Percentiles rank a stretch among this genome's conserved stretches.
phyloP scores from a whole-genome alignment of 1,139 yeast genomes.

The Wickerhamiella infanticola region DNA sequence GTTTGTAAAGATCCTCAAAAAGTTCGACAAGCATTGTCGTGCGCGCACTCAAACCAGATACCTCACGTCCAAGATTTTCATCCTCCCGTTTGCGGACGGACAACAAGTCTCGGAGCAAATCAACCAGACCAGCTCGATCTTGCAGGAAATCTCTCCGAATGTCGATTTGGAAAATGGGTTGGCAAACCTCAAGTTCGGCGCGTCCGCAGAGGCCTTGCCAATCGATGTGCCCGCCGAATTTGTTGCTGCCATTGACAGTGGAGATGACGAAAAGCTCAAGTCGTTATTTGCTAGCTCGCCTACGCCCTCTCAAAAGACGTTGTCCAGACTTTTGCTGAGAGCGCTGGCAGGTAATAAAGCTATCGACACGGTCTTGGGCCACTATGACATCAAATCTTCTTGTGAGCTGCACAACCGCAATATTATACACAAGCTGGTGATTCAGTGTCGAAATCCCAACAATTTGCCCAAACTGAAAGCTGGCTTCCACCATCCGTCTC shows the following conservation, averaged over 20 bases:
- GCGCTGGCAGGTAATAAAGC: conserved; percentile 11
- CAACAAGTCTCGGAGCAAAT: conserved; percentile 41
- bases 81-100: conserved; percentile 60
- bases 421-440: conserved; percentile 69
- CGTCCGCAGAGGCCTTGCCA: not conserved
- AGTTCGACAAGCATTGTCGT: conserved; percentile 70
- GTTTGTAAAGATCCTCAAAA: conserved; percentile 69
- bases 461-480: conserved; percentile 9
- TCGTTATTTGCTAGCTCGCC: conserved; percentile 2
- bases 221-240: conserved; percentile 2
- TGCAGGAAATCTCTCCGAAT: conserved; percentile 33
- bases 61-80: conserved; percentile 51
- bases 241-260: conserved; percentile 11
- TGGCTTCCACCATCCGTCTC: conserved; percentile 3
- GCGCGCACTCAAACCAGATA: conserved; percentile 52
- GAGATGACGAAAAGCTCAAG: conserved; percentile 20
- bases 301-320: conserved; percentile 7
- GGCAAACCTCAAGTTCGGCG: not conserved
- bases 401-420: conserved; percentile 70
- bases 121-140: conserved; percentile 37
- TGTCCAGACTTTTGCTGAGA: conserved; percentile 14
- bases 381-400: conserved; percentile 36
- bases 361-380: conserved; percentile 8
- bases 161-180: not conserved
- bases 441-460: conserved; percentile 40